phyloP scores from a whole-genome alignment of 495 filamentous ascomycete species.

The Aspergillus ellipticus region DNA sequence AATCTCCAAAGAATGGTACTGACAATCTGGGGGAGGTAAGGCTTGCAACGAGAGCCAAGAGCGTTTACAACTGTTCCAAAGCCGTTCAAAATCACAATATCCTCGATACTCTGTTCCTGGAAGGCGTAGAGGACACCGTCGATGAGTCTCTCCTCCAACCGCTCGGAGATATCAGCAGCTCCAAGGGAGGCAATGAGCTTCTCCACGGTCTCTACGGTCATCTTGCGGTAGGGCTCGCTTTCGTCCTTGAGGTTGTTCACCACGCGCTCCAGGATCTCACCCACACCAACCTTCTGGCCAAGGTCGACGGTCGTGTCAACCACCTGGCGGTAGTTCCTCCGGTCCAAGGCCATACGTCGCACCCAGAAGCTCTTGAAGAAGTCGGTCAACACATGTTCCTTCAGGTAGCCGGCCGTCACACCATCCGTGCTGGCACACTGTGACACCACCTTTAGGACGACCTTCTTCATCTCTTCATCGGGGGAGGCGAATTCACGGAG shows the following conservation, averaged over 20 bases:
- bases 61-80: constrained; percentile 98
- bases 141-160: constrained; percentile 86
- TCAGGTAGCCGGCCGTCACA: constrained; percentile 90
- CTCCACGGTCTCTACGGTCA: constrained; percentile 97
- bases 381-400: constrained; percentile 88
- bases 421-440: constrained; percentile 93
- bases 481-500: constrained; percentile 93
- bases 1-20: constrained; percentile 95
- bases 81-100: constrained; percentile 95
- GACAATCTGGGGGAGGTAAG: constrained; percentile 94
- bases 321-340: constrained; percentile 94
- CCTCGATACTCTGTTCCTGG: constrained; percentile 97
- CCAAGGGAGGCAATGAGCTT: constrained; percentile 91
- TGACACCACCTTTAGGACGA: constrained; percentile 95
- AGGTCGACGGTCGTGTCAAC: constrained; percentile 98
- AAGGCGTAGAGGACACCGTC: constrained; percentile 97
- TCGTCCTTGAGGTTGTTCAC: constrained; percentile 97
- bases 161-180: constrained; percentile 88
- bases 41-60: constrained; percentile 88
- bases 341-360: constrained; percentile 91
- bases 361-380: constrained; percentile 99
- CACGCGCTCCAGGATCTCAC: constrained; percentile 89
- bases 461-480: constrained; percentile 99
- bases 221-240: constrained; percentile 96
- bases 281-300: constrained; percentile 92